Evolutionary conservation across 23 red algal species (phyloP).

Genomic region (Gracilaria gracilis): DNA sequence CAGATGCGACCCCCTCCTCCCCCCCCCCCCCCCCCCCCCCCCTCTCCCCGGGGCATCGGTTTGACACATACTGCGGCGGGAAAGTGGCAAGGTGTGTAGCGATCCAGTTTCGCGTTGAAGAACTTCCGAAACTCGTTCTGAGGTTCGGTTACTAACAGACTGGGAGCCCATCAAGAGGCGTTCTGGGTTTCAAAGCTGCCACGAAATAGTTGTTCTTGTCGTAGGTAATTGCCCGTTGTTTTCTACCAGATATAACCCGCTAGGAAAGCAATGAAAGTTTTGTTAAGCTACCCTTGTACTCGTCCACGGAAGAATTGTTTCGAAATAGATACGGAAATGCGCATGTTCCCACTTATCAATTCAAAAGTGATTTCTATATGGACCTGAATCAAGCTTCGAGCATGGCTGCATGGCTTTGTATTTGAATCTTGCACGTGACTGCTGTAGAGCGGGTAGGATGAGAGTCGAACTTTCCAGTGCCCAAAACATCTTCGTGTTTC

Average conservation of each 20-base stretch:
- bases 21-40: too few relatives aligned
- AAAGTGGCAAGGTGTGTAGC: background rate
- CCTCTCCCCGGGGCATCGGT: too few relatives aligned
- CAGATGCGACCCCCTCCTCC: background rate
- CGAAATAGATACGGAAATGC: background rate
- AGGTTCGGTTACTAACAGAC: background rate
- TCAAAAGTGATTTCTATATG: background rate
- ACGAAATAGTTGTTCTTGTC: background rate
- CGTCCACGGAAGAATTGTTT: background rate
- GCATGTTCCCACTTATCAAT: background rate
- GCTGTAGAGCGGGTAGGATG: background rate
- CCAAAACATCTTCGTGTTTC: background rate
- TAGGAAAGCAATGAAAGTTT: background rate
- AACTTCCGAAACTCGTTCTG: background rate
- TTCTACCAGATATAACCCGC: too few relatives aligned
- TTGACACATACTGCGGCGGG: background rate
- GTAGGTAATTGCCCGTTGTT: background rate
- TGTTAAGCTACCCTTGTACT: background rate
- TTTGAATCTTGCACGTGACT: conserved; percentile 21
- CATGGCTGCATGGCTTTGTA: background rate
- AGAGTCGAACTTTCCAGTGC: too few relatives aligned
- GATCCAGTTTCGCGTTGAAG: background rate
- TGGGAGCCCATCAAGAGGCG: background rate
- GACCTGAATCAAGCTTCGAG: background rate
- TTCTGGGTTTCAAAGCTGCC: background rate